These are phyloP conservation scores for Xylaria digitata DNA, from an alignment of 2,329 filamentous ascomycete genomes.

Conservation along the genomic window DNA sequence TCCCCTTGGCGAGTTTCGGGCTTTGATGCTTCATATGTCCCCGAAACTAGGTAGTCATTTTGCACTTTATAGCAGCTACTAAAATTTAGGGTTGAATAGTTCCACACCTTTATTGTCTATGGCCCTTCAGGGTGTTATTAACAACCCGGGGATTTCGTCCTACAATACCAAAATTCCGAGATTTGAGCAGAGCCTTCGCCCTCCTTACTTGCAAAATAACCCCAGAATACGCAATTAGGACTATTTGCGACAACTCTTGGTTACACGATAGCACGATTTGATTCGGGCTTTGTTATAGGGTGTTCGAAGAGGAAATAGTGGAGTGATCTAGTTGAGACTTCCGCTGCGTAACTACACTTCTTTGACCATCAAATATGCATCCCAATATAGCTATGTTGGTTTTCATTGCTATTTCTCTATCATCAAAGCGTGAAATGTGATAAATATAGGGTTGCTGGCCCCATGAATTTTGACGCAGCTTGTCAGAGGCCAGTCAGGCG, in stretches of 20 bases:
- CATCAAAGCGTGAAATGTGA: background rate
- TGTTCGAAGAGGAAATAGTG: conserved; percentile 21
- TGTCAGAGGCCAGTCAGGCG: background rate
- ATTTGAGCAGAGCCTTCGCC: conserved; percentile 31
- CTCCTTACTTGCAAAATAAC: conserved; percentile 31
- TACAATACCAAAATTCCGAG: conserved; percentile 35
- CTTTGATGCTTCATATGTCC: background rate
- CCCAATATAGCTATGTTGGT: background rate
- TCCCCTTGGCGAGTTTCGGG: background rate
- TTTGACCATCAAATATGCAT: conserved; percentile 3
- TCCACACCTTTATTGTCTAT: conserved; percentile 57
- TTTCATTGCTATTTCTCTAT: conserved; percentile 16
- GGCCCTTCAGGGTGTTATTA: conserved; percentile 50
- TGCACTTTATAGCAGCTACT: conserved; percentile 12
- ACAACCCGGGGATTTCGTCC: conserved; percentile 35
- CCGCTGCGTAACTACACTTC: conserved; percentile 10
- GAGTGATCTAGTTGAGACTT: conserved; percentile 24
- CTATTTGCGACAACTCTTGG: conserved; percentile 25
- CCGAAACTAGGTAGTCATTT: background rate
- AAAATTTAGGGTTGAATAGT: conserved; percentile 12
- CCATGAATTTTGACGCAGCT: background rate
- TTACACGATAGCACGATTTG: conserved; percentile 22
- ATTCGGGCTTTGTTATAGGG: conserved; percentile 24
- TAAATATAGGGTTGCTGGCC: no score
- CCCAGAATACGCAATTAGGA: conserved; percentile 21